phyloP scores from a whole-genome alignment of 225 moss, liverwort and hornwort species.

The Antitrichia curtipendula region DNA sequence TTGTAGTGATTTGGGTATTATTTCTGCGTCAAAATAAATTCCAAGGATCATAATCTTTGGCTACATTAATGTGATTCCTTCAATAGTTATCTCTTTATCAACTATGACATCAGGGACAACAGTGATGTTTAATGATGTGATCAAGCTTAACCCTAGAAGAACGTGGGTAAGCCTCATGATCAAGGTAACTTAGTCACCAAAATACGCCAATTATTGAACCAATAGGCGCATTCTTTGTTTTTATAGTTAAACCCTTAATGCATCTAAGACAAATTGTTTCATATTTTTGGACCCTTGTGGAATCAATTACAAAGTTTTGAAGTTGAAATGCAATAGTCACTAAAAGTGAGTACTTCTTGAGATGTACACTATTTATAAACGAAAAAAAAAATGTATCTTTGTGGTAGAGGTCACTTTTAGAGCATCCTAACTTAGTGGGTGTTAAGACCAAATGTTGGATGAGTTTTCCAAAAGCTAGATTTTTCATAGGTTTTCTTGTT shows the following conservation, averaged over 20 bases:
- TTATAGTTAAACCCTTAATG: accelerated
- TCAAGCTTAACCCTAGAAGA: not conserved
- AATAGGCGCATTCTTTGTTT: not conserved
- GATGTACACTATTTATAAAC: too few species aligned
- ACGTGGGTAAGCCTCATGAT: accelerated
- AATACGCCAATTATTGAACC: accelerated
- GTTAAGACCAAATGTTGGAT: too few species aligned
- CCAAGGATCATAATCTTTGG: not conserved
- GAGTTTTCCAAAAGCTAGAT: too few species aligned
- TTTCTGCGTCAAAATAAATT: not conserved
- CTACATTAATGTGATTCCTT: not conserved
- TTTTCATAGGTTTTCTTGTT: too few species aligned
- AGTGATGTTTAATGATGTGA: not conserved
- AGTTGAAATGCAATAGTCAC: too few species aligned
- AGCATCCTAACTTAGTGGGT: too few species aligned
- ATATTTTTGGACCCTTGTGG: too few species aligned
- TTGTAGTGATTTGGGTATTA: not conserved
- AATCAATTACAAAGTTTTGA: too few species aligned
- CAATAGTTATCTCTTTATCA: not conserved
- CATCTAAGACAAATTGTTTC: too few species aligned
- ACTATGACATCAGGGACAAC: not conserved
- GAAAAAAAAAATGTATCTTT: too few species aligned
- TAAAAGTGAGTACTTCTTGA: too few species aligned
- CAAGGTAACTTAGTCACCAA: not conserved
- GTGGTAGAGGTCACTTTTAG: too few species aligned